Conservation (phyloP, 306 rosid species). For the Gleditsia sinensis region DNA sequence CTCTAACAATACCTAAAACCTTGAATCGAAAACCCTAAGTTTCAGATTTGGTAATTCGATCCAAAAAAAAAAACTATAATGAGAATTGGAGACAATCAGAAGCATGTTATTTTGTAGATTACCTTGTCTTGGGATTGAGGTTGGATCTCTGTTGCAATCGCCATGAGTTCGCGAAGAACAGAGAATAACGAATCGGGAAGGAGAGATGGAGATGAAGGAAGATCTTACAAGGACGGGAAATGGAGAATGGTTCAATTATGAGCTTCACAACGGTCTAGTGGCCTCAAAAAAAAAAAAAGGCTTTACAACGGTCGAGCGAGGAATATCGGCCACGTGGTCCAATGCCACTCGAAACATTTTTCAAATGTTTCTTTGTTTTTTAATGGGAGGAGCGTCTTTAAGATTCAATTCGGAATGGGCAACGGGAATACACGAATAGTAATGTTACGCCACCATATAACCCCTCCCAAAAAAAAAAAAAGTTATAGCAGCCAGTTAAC, state of each 20-base stretch:
- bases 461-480: no score
- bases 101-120: neutral
- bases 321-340: constrained; percentile 56
- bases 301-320: constrained; percentile 89
- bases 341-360: constrained; percentile 42
- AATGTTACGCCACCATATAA: no score
- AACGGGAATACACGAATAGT: no score
- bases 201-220: constrained; percentile 27
- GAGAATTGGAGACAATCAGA: neutral
- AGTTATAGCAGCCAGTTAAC: no score
- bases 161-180: constrained; percentile 48
- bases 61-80: neutral
- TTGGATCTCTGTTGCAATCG: constrained; percentile 71
- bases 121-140: constrained; percentile 67
- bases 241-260: constrained; percentile 31
- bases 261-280: constrained; percentile 86
- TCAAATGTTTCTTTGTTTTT: no score
- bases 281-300: no score
- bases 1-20: neutral
- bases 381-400: neutral
- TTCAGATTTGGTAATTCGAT: neutral
- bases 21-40: constrained; percentile 39
- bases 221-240: constrained; percentile 1
- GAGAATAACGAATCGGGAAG: neutral
- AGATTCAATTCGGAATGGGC: no score